Percentiles rank a stretch among this genome's conserved stretches.
Conservation (phyloP, 2,329 filamentous ascomycete species). For the Didymellaceae sp. region DNA sequence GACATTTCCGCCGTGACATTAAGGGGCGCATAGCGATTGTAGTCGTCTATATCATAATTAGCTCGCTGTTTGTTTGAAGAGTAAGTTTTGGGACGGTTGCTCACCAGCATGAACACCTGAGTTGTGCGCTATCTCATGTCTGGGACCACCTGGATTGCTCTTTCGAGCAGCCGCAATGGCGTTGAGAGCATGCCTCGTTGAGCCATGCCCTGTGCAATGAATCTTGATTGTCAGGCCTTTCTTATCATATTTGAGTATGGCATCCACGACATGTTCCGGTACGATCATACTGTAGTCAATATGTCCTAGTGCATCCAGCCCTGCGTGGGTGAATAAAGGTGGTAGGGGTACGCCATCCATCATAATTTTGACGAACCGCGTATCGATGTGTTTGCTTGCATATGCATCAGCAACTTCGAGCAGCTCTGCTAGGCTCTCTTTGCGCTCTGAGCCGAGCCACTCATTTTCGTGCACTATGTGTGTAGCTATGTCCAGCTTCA, state of each 20-base stretch:
- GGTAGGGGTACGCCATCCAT: constrained; percentile 45
- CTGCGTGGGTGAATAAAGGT: constrained; percentile 38
- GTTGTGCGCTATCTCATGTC: constrained; percentile 45
- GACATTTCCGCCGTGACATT: constrained; percentile 47
- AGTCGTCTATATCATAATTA: constrained; percentile 27
- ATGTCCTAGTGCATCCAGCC: constrained; percentile 32
- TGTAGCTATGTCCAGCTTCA: constrained; percentile 33
- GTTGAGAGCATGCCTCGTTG: constrained; percentile 40
- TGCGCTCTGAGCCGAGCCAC: constrained; percentile 12
- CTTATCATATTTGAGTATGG: constrained; percentile 38
- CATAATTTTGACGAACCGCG: constrained; percentile 46
- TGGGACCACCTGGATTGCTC: constrained; percentile 33
- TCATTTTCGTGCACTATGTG: constrained; percentile 23
- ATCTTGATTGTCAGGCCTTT: constrained; percentile 44
- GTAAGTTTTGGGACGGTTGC: not conserved
- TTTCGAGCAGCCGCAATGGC: constrained; percentile 35
- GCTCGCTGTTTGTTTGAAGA: not conserved
- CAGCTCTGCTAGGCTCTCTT: constrained; percentile 16
- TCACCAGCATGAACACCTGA: constrained; percentile 28
- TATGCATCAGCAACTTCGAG: constrained; percentile 32
- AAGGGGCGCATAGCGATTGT: constrained; percentile 34
- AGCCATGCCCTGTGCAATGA: constrained; percentile 43
- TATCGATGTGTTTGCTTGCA: constrained; percentile 37
- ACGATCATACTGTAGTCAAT: constrained; percentile 31
- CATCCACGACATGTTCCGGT: constrained; percentile 27